A percentile compares a stretch with the other conserved stretches of the same genome.
phyloP scores from a whole-genome alignment of 2,329 filamentous ascomycete genomes.

The Aspergillus tubingensis region DNA sequence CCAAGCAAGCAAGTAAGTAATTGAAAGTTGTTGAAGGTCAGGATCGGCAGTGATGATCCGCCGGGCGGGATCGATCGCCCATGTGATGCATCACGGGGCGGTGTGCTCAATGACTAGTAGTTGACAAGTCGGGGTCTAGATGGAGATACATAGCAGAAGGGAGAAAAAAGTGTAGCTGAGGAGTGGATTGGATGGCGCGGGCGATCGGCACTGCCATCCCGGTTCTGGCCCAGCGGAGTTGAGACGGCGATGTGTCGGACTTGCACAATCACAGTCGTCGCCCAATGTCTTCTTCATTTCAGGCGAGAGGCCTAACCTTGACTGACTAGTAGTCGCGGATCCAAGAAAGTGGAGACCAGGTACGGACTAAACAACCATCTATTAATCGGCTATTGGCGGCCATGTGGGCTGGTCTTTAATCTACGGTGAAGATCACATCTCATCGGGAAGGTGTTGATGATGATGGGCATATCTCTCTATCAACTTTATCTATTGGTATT shows the following conservation, averaged over 20 bases:
- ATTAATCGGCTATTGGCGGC: not conserved
- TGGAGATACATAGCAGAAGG: no score
- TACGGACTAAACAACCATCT: not conserved
- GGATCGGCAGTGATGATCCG: slow-evolving; percentile 8
- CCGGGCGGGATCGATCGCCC: slow-evolving; percentile 5
- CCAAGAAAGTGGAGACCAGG: not conserved
- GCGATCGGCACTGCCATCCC: slow-evolving; percentile 10
- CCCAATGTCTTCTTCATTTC: not conserved
- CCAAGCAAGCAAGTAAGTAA: not conserved
- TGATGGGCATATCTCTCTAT: not conserved
- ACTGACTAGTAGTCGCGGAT: not conserved
- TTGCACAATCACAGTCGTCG: not conserved
- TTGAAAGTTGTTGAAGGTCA: not conserved
- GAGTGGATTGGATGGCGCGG: not conserved
- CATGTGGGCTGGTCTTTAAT: not conserved
- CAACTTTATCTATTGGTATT: not conserved
- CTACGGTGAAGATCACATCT: not conserved
- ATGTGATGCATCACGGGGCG: slow-evolving; percentile 11
- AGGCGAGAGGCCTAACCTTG: not conserved
- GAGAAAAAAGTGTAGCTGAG: not conserved
- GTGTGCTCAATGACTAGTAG: not conserved
- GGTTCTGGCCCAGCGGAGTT: slow-evolving; percentile 1
- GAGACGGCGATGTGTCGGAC: not conserved
- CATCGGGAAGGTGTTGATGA: not conserved
- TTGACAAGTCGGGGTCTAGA: no score